These are phyloP conservation scores for Kodamaea leandrae DNA, from an alignment of 805 yeast species.

Conservation along the genomic window DNA sequence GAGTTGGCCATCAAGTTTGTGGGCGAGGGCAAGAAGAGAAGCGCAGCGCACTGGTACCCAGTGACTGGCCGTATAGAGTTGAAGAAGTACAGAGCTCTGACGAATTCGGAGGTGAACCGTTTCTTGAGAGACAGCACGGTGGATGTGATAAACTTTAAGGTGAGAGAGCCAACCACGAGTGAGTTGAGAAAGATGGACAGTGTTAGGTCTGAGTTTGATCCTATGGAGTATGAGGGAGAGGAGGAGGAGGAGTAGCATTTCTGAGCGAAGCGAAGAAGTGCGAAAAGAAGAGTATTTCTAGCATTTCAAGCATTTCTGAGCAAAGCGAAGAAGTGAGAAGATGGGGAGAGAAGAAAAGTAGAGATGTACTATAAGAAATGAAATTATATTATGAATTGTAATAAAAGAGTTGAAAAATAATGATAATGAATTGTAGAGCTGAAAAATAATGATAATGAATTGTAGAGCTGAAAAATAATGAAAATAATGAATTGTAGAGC, in stretches of 20 bases:
- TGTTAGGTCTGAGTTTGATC: conserved; percentile 68
- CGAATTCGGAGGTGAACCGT: conserved; percentile 50
- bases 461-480: no score
- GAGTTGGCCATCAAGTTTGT: conserved; percentile 68
- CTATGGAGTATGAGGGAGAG: conserved; percentile 70
- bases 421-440: no score
- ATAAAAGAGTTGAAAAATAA: no score
- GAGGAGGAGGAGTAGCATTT: conserved; percentile 31
- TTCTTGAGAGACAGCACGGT: conserved; percentile 54
- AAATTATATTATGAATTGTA: no score
- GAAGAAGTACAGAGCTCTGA: conserved; percentile 77
- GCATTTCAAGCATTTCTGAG: no score
- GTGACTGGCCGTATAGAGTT: conserved; percentile 73
- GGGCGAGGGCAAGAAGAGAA: conserved; percentile 42
- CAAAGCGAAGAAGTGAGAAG: no score
- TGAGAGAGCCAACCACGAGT: conserved; percentile 70
- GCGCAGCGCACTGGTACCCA: conserved; percentile 73
- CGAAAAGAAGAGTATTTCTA: no score
- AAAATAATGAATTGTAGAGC: no score
- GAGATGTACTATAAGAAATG: no score
- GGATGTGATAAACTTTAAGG: conserved; percentile 58
- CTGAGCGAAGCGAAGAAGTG: neutral
- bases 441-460: no score
- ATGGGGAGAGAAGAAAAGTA: no score
- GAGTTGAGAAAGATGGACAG: conserved; percentile 70